These are phyloP conservation scores for Ceraceosorus bombacis DNA, from an alignment of 1,284 basidiomycete genomes.

Conservation along the genomic window DNA sequence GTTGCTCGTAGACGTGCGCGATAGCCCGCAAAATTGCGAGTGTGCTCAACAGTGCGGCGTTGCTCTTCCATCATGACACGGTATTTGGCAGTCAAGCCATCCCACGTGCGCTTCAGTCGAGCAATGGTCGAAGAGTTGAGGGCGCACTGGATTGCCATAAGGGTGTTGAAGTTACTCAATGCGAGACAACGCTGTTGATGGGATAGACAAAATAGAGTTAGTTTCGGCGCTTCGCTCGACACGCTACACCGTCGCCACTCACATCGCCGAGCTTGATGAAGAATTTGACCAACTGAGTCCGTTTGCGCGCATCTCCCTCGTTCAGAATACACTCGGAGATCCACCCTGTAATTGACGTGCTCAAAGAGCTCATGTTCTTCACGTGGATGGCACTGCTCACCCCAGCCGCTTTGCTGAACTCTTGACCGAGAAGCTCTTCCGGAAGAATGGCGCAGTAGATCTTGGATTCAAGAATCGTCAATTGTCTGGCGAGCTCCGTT, in stretches of 20 bases:
- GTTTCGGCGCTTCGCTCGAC: neutral
- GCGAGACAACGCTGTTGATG: conserved; percentile 38
- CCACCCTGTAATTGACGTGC: conserved; percentile 52
- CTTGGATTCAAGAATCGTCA: conserved; percentile 46
- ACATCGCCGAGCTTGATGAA: conserved; percentile 51
- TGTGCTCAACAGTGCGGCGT: conserved; percentile 76
- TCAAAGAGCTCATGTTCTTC: conserved; percentile 50
- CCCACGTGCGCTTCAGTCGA: conserved; percentile 49
- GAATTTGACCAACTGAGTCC: conserved; percentile 49
- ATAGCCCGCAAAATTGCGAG: conserved; percentile 87
- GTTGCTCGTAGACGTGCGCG: conserved; percentile 59
- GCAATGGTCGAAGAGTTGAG: conserved; percentile 49
- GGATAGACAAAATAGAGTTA: neutral
- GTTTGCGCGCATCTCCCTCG: conserved; percentile 49
- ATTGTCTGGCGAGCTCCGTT: conserved; percentile 58
- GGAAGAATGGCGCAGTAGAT: conserved; percentile 48
- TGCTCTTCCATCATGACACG: conserved; percentile 69
- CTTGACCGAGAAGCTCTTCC: conserved; percentile 49
- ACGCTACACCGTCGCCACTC: conserved; percentile 12
- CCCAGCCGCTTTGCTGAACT: conserved; percentile 39
- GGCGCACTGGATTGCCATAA: conserved; percentile 51
- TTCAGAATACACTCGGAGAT: conserved; percentile 51
- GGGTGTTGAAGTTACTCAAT: conserved; percentile 51
- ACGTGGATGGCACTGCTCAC: conserved; percentile 36
- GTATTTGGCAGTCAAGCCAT: conserved; percentile 80